Evolutionary conservation across 768 basidiomycete genomes (phyloP), one percentile per base, ranked within the genome.

Genomic region (Pisolithus tinctorius): DNA sequence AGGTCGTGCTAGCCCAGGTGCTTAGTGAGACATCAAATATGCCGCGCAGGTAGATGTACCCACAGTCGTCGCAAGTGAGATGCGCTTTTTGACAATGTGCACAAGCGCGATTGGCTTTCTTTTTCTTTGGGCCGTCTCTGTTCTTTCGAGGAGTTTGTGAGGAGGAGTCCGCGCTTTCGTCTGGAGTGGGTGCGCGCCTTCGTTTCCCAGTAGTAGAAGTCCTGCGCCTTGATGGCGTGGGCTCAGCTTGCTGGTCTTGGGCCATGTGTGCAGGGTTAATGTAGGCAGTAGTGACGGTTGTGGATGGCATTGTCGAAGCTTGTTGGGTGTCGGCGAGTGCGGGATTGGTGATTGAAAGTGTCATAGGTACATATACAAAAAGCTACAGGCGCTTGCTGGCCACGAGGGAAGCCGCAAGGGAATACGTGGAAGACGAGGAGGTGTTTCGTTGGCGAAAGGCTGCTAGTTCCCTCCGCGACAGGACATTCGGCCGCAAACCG

Each of bases 41-140:
- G 4, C 45, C n/a, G 14, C 39, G 37, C 16, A 2, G 27, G 10
- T 8, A n/a, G 13, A 7, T 51, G 51, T 36, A 81, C 89, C 66
- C 63, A 96, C 95, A 83, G 63, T 97, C 95, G 67, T 98, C 94
- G 67, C 95, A 98, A n/a, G 95, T 98, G 58, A 98, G 74, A 69
- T 98, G 95, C 2, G 93, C 93, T 68, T 93, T 95, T 71, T 97
- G 94, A 68, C 95, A 98, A 59, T 92, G 89, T 55, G 89, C 86
- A 65, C 95, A 98, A 45, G 95, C 95, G 44, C 93, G 82, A 60
- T 81, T 89, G 0, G 93, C 92, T 69, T 94, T 93, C 78, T 93
- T 94, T 80, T 93, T 94, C 80, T 88, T 92, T 30, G 86, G 87
- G 1, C 82, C 83, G 49, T 88, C 85, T 64, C 82, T 79, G 65